Evolutionary conservation across 2,329 filamentous ascomycete species (phyloP).

Genomic region (Sporothrix dimorphospora): DNA sequence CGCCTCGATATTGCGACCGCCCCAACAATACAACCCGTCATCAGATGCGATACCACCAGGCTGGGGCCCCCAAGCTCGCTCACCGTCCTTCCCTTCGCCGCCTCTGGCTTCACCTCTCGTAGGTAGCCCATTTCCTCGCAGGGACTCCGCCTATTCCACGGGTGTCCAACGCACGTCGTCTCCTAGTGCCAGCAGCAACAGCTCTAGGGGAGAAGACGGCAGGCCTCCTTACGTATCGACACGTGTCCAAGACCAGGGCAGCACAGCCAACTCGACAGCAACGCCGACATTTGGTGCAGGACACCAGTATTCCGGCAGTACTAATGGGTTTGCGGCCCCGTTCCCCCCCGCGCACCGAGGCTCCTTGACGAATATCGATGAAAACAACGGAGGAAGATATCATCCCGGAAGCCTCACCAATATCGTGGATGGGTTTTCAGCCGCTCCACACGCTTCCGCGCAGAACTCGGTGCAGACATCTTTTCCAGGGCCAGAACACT

Average conservation of each 20-base stretch:
- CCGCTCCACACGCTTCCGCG: background rate
- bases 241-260: background rate
- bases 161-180: background rate
- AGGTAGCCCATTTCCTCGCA: slow-evolving; percentile 1
- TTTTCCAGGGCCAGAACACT: background rate
- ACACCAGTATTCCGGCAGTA: background rate
- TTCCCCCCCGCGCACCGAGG: background rate
- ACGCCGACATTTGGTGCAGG: background rate
- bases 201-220: background rate
- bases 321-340: slow-evolving; percentile 9
- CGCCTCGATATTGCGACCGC: background rate
- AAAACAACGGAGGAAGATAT: background rate
- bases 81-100: slow-evolving; percentile 17
- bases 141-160: slow-evolving; percentile 12
- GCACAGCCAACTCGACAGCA: too few relatives aligned
- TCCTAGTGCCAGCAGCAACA: slow-evolving; percentile 7
- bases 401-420: background rate
- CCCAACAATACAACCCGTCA: background rate
- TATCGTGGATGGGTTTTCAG: background rate
- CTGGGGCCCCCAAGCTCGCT: slow-evolving; percentile 10
- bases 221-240: background rate
- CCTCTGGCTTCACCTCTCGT: slow-evolving; percentile 2
- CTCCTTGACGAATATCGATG: background rate
- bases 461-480: background rate
- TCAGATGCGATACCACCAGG: background rate